Conservation (phyloP, 192 early-diverging fungal species). For the Phycomyces nitens region DNA sequence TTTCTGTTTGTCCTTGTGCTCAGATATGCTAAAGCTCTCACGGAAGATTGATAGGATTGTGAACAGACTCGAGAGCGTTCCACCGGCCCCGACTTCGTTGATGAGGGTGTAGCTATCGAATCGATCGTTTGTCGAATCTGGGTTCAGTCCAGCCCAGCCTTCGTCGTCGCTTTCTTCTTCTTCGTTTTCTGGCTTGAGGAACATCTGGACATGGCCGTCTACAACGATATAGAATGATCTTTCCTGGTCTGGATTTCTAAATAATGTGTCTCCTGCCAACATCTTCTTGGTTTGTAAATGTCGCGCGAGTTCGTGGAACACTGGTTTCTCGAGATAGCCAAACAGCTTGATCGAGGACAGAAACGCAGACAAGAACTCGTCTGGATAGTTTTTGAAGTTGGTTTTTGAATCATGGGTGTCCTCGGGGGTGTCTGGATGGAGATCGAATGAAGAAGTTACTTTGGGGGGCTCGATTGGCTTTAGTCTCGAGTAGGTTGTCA, state of each 20-base stretch:
- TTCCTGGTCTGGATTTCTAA: constrained; percentile 64
- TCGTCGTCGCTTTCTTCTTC: constrained; percentile 32
- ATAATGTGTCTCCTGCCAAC: constrained; percentile 73
- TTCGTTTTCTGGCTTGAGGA: constrained; percentile 56
- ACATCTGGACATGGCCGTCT: constrained; percentile 92
- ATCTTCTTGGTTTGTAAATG: constrained; percentile 79
- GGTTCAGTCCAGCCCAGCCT: constrained; percentile 36
- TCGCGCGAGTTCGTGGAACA: constrained; percentile 92
- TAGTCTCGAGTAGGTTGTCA: constrained; percentile 72
- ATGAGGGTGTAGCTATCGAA: constrained; percentile 59
- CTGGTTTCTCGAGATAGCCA: constrained; percentile 93
- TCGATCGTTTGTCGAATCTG: constrained; percentile 32
- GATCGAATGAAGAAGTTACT: constrained; percentile 57
- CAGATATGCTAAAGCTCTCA: constrained; percentile 60
- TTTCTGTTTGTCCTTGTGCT: constrained; percentile 38
- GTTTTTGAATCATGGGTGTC: constrained; percentile 45
- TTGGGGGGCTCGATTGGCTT: constrained; percentile 46
- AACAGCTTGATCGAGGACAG: constrained; percentile 90
- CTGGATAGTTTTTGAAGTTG: constrained; percentile 49
- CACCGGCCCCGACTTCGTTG: constrained; percentile 87
- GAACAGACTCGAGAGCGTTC: constrained; percentile 90
- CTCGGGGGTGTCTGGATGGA: constrained; percentile 67
- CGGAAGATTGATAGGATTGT: constrained; percentile 89
- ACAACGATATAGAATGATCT: constrained; percentile 93
- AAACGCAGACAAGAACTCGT: constrained; percentile 80